Conservation (phyloP, 129 eudicot genomes). For the Pittosporum tobira region DNA sequence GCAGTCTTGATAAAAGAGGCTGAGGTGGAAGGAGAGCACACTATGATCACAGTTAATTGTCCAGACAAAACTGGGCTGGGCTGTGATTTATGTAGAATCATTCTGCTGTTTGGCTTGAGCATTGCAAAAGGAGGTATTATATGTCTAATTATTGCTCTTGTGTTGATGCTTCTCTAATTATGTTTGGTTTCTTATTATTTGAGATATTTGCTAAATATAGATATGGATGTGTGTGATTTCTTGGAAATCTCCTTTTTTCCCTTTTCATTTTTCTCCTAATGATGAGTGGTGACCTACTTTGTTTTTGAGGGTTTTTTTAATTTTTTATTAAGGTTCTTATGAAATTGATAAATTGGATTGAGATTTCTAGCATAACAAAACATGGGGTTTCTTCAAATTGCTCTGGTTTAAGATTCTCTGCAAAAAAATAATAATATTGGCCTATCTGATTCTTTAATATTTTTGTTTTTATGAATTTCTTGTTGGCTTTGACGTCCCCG, state of each 20-base stretch:
- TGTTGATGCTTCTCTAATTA: neutral
- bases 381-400: neutral
- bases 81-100: slow-evolving; percentile 56
- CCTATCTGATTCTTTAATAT: neutral
- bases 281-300: neutral
- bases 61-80: slow-evolving; percentile 80
- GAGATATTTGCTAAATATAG: neutral
- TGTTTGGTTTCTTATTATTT: neutral
- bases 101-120: slow-evolving; percentile 59
- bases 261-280: slow-evolving; percentile 1
- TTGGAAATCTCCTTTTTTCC: neutral
- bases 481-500: neutral
- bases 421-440: neutral
- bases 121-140: slow-evolving; percentile 59
- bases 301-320: neutral
- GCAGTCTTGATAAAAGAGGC: slow-evolving; percentile 54
- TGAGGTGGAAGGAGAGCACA: slow-evolving; percentile 35
- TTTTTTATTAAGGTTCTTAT: neutral
- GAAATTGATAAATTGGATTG: slow-evolving; percentile 1
- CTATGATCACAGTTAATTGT: slow-evolving; percentile 55
- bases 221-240: neutral
- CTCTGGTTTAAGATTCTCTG: neutral
- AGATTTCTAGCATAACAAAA: slow-evolving; percentile 2
- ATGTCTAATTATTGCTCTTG: neutral
- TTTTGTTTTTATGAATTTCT: neutral